Percentiles rank a stretch among this genome's conserved stretches.
Evolutionary conservation across 2,329 filamentous ascomycete species (phyloP).

Genomic region (Ascochyta viciae-villosae): DNA sequence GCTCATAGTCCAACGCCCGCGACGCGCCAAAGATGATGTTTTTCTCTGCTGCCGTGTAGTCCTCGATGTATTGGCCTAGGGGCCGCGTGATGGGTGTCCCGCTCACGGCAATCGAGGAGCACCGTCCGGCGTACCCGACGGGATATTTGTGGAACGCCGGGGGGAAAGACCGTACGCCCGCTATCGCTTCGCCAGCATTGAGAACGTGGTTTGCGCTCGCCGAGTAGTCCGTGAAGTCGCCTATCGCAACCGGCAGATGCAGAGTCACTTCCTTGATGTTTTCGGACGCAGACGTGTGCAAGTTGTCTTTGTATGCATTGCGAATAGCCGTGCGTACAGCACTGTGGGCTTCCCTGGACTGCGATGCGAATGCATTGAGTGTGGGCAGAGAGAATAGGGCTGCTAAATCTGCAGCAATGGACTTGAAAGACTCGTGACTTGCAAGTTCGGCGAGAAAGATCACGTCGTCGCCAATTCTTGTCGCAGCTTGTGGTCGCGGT

Average conservation of each 20-base stretch:
- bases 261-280: slow-evolving; percentile 53
- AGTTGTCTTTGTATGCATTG: slow-evolving; percentile 35
- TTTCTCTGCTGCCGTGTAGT: slow-evolving; percentile 49
- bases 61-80: slow-evolving; percentile 36
- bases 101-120: slow-evolving; percentile 61
- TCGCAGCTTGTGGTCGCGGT: slow-evolving; percentile 54
- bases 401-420: slow-evolving; percentile 25
- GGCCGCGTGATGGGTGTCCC: slow-evolving; percentile 48
- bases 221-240: slow-evolving; percentile 66
- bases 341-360: slow-evolving; percentile 50
- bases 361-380: slow-evolving; percentile 60
- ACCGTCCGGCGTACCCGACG: slow-evolving; percentile 62
- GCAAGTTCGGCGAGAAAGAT: slow-evolving; percentile 60
- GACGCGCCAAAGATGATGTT: slow-evolving; percentile 58
- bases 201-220: slow-evolving; percentile 61
- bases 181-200: slow-evolving; percentile 55
- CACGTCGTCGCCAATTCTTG: slow-evolving; percentile 59
- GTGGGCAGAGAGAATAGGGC: slow-evolving; percentile 41
- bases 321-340: slow-evolving; percentile 54
- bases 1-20: slow-evolving; percentile 56
- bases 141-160: slow-evolving; percentile 46
- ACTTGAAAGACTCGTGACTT: slow-evolving; percentile 36
- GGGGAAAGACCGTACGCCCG: slow-evolving; percentile 30
- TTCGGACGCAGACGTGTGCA: slow-evolving; percentile 23
- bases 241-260: slow-evolving; percentile 63